Base-by-base conservation (phyloP, 139 green algal species). In the Haematococcus lacustris region DNA sequence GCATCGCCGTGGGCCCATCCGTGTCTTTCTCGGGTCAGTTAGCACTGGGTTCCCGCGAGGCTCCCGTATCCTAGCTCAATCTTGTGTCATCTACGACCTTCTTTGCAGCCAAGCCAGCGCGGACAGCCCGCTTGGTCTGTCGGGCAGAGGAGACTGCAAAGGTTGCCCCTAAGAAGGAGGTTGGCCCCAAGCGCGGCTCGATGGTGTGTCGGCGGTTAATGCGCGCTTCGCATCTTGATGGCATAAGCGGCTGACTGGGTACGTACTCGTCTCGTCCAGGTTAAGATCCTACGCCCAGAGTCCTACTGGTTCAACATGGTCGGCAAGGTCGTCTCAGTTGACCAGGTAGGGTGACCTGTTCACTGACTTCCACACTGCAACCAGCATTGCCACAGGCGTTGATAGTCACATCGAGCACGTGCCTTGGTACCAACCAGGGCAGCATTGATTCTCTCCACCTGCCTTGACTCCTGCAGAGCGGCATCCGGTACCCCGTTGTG, bases 241-340 rank as follows among this genome's bases (percentile, higher is more conserved):
- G 3, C 39, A 47, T 51, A 2, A 17, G 2, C 41, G 1, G 21
- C 32, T 40, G 51, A n/a, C 21, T 28, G n/a, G 21, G 26, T 23
- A 51, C n/a, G 30, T 39, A 5, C 35, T 60, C 26, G 21, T 17
- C 25, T 57, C 30, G 35, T 76, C 71, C 80, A 97, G 93, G 94
- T 98, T 43, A 96, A 95, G 81, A 93, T 99, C 74, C 82, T 97
- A 65, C 87, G 95, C 63, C 95, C 95, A 30, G 95, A 99, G 89
- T 96, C 88, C 38, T 99, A 98, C 92, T 99, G 95, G 95, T 99
- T 90, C 93, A 94, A 96, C 73, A 88, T 98, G 80, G 87, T 81
- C 50, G 95, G 95, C 83, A 99, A 99, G 89, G 95, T 99, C 3
- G 92, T 99, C 32, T 96, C 91, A 51, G 94, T 98, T 32, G 95